Evolutionary conservation across 2,329 filamentous ascomycete species (phyloP), one percentile per base, ranked within the genome.

Genomic region (Botryotinia calthae): DNA sequence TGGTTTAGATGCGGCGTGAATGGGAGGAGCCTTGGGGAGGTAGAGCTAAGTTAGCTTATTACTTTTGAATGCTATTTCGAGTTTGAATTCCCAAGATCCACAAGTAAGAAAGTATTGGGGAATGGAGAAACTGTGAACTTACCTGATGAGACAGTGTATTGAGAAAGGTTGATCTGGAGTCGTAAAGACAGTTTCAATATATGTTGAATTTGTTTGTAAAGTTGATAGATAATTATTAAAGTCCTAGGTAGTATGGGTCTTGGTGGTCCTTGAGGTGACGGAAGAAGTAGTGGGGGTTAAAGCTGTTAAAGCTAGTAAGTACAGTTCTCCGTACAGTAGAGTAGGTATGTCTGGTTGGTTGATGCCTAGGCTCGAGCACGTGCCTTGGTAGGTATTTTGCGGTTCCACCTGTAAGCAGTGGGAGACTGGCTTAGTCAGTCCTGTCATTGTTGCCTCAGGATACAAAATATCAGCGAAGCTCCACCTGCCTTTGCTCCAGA

Each of bases 261-360:
- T 37, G 37, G 37, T 37, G 37, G 37, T 14, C 66, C 51, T 56
- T 51, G 31, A 20, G 54, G 34, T 44, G 34, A 42, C 56, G n/a
- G 64, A 22, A 37, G 54, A 70, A 46, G 67, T 69, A 46, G 67
- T 70, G 67, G 67, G 67, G 67, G 59, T 34, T 61, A 46, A 56
- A 46, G 62, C 42, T 64, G n/a, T n/a, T n/a, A n/a, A n/a, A n/a
- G n/a, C n/a, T n/a, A n/a, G n/a, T n/a, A n/a, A 64, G 42, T 56
- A n/a, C 44, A 28, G 42, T 58, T 40, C 22, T 25, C 31, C 66
- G 22, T n/a, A 37, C 22, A 5, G 51, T 56, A 56, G 10, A 34
- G 31, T n/a, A 34, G 58, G 34, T 51, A 10, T 25, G 40, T 16
- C 25, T 51, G 22, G 25, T 51, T 4, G 40, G 40, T 42, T 14